A percentile compares a stretch with the other conserved stretches of the same genome.
Evolutionary conservation across 306 rosid species (phyloP).

Genomic region (Trifolium pratense): DNA sequence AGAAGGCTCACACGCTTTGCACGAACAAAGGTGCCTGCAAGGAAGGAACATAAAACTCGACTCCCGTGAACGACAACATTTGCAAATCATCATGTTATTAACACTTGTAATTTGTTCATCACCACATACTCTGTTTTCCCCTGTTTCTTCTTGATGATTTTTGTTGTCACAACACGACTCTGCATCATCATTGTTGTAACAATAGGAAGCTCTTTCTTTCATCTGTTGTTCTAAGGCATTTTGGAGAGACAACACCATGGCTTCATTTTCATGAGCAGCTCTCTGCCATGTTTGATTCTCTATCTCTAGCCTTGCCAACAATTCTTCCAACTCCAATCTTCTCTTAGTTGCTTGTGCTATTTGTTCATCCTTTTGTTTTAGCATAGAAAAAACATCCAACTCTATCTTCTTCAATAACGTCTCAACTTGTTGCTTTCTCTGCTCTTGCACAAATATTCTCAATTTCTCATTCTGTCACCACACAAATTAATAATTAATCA

Average conservation of each 20-base stretch:
- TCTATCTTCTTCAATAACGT: constrained; percentile 48
- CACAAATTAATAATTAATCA: neutral
- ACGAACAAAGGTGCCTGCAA: constrained; percentile 79
- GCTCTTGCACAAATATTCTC: constrained; percentile 48
- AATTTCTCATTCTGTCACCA: constrained; percentile 66
- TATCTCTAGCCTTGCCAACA: constrained; percentile 51
- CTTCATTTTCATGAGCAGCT: constrained; percentile 65
- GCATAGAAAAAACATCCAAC: constrained; percentile 1
- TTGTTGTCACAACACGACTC: constrained; percentile 60
- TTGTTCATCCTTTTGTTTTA: constrained; percentile 61
- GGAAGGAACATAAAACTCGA: constrained; percentile 72
- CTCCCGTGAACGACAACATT: constrained; percentile 51
- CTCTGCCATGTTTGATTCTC: constrained; percentile 67
- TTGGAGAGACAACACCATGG: constrained; percentile 53
- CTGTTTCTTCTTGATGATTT: constrained; percentile 28
- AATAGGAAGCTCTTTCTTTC: constrained; percentile 25
- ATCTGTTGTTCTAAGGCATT: constrained; percentile 55
- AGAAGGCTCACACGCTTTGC: neutral
- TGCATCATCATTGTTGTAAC: constrained; percentile 55
- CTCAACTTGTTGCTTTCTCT: constrained; percentile 39
- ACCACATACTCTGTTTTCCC: constrained; percentile 14
- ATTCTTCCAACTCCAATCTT: constrained; percentile 56
- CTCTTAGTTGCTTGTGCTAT: constrained; percentile 49
- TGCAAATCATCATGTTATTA: constrained; percentile 52
- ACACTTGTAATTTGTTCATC: neutral